Evolutionary conservation across 1,139 yeast genomes (phyloP).

Genomic region (Torulaspora pretoriensis): DNA sequence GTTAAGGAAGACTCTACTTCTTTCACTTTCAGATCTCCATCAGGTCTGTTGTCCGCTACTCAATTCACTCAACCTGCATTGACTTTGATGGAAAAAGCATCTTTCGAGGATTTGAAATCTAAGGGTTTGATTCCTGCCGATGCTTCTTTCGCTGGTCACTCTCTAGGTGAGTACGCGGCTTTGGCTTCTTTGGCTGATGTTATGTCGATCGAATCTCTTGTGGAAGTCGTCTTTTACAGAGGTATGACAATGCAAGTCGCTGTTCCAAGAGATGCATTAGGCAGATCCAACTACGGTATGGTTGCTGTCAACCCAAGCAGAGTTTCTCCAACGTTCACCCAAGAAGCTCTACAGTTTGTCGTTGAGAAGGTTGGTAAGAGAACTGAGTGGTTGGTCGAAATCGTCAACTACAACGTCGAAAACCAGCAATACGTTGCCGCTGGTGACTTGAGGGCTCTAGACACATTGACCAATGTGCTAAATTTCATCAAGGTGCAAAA

Average conservation of each 20-base stretch:
- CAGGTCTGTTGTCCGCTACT: constrained; percentile 94
- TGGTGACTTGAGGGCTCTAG: constrained; percentile 94
- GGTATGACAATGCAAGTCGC: constrained; percentile 99
- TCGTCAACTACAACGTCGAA: constrained; percentile 97
- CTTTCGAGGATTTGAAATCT: constrained; percentile 93
- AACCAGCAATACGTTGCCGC: constrained; percentile 98
- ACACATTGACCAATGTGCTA: constrained; percentile 86
- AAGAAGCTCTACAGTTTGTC: constrained; percentile 90
- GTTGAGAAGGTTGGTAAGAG: constrained; percentile 80
- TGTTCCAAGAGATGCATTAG: constrained; percentile 90
- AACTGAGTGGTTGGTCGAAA: constrained; percentile 93
- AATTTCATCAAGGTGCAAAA: constrained; percentile 90
- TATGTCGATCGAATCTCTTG: constrained; percentile 96
- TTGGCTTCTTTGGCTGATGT: constrained; percentile 95
- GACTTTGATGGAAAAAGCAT: constrained; percentile 98
- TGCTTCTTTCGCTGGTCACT: constrained; percentile 97
- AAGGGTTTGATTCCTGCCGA: constrained; percentile 94
- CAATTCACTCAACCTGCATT: constrained; percentile 99
- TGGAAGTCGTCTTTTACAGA: constrained; percentile 97
- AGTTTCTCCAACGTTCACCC: constrained; percentile 81
- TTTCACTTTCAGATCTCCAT: constrained; percentile 84
- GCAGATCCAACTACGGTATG: constrained; percentile 99
- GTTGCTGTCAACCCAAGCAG: constrained; percentile 97
- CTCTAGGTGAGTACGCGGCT: constrained; percentile 98
- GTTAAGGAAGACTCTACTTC: constrained; percentile 79